These are phyloP conservation scores for Buddleja alternifolia DNA, from an alignment of 257 asterid species.

Conservation along the genomic window DNA sequence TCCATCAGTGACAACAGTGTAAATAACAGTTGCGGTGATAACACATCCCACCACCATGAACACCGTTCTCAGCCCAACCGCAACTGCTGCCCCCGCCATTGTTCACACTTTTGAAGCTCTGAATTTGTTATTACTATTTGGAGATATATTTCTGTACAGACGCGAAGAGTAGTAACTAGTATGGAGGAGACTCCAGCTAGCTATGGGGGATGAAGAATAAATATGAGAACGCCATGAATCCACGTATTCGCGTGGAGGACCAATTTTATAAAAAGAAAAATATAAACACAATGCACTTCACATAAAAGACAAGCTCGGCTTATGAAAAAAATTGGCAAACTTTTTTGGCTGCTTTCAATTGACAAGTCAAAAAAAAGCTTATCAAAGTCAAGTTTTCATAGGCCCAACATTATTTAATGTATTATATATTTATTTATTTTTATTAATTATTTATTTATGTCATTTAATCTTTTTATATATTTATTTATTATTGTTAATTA, in stretches of 20 bases:
- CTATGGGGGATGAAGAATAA: not conserved
- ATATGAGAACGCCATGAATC: slow-evolving; percentile 45
- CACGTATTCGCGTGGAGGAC: slow-evolving; percentile 43
- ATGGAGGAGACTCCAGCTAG: not conserved
- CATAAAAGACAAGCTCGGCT: too few relatives aligned
- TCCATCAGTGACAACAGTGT: slow-evolving; percentile 71
- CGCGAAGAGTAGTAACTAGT: not conserved
- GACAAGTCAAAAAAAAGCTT: too few relatives aligned
- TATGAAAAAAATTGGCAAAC: too few relatives aligned
- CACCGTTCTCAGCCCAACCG: slow-evolving; percentile 49
- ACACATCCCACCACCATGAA: slow-evolving; percentile 63
- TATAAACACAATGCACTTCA: too few relatives aligned
- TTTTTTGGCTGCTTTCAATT: too few relatives aligned
- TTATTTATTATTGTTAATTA: too few relatives aligned
- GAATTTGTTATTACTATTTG: not conserved
- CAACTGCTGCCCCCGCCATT: slow-evolving; percentile 52
- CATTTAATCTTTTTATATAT: too few relatives aligned
- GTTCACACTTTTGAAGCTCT: slow-evolving; percentile 14
- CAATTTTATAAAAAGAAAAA: not conserved
- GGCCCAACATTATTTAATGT: too few relatives aligned
- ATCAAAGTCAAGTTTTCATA: too few relatives aligned
- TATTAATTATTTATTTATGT: too few relatives aligned
- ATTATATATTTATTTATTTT: too few relatives aligned
- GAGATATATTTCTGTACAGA: not conserved
- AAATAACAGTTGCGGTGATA: slow-evolving; percentile 54